Evolutionary conservation across 2,329 filamentous ascomycete genomes (phyloP).

Genomic region (Cryphonectria radicalis): DNA sequence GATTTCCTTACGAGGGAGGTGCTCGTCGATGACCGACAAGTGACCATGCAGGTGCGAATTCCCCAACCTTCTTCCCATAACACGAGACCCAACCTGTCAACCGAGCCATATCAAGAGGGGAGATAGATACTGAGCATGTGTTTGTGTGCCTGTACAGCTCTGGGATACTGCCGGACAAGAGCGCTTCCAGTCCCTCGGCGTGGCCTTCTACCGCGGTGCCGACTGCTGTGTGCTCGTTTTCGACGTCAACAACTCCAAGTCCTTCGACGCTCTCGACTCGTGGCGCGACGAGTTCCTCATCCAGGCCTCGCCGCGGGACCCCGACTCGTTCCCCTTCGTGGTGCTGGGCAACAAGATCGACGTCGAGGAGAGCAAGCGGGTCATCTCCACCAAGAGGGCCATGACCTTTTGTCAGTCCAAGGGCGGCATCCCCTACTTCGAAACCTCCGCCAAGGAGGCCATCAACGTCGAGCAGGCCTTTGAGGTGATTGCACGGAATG

Average conservation of each 20-base stretch:
- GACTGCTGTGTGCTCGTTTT: constrained; percentile 98
- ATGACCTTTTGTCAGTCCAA: constrained; percentile 98
- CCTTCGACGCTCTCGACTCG: constrained; percentile 96
- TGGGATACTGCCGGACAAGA: constrained; percentile 97
- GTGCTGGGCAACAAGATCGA: constrained; percentile 99
- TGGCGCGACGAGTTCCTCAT: constrained; percentile 99
- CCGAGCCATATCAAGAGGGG: not conserved
- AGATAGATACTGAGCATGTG: constrained; percentile 14
- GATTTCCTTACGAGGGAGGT: constrained; percentile 99
- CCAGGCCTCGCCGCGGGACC: constrained; percentile 93
- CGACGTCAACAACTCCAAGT: constrained; percentile 99
- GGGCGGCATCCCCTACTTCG: constrained; percentile 96
- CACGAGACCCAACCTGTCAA: not conserved
- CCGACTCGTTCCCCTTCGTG: constrained; percentile 97
- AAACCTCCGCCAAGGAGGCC: constrained; percentile 98
- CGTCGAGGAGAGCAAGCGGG: constrained; percentile 95
- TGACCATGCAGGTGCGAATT: constrained; percentile 78
- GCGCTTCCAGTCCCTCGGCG: constrained; percentile 94
- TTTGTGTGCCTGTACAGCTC: constrained; percentile 59
- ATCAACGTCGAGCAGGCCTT: constrained; percentile 91
- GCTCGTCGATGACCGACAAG: constrained; percentile 91
- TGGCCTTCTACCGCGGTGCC: constrained; percentile 95
- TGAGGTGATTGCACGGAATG: constrained; percentile 93
- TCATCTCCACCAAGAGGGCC: constrained; percentile 93
- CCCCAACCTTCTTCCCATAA: not conserved